Conservation (phyloP, 2,329 filamentous ascomycete genomes). For the Fusarium mundagurra region DNA sequence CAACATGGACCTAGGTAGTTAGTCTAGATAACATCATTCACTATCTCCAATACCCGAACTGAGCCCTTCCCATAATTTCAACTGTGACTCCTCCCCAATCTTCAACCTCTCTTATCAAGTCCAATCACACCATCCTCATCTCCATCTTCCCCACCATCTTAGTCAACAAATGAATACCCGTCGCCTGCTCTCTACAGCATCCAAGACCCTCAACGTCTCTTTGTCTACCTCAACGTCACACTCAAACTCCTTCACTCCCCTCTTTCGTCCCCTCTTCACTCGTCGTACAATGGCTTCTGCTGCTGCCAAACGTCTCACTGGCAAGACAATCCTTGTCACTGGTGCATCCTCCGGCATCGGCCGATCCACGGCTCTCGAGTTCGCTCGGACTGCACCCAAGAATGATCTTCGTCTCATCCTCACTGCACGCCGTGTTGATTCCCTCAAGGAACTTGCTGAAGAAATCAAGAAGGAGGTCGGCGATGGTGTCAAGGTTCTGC, state of each 20-base stretch:
- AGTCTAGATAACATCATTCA: constrained; percentile 6
- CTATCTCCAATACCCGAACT: not conserved
- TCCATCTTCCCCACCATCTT: constrained; percentile 24
- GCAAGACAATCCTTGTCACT: constrained; percentile 93
- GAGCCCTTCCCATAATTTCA: not conserved
- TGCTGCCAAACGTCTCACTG: constrained; percentile 83
- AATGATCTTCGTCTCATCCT: constrained; percentile 84
- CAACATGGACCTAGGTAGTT: not conserved
- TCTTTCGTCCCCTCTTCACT: constrained; percentile 14
- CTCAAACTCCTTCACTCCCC: not conserved
- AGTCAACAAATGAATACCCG: constrained; percentile 36
- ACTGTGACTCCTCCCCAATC: not conserved
- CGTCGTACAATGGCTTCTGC: constrained; percentile 62
- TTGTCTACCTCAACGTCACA: constrained; percentile 4
- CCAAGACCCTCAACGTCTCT: constrained; percentile 29
- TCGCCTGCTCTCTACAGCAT: constrained; percentile 23
- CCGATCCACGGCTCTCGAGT: constrained; percentile 84
- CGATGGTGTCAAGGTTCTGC: constrained; percentile 81
- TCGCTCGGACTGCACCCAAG: constrained; percentile 83
- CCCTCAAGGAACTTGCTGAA: constrained; percentile 77
- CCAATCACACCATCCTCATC: constrained; percentile 25
- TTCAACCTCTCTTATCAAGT: constrained; percentile 5
- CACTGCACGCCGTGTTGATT: constrained; percentile 86
- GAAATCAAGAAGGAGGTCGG: constrained; percentile 82
- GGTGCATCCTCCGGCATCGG: constrained; percentile 96